phyloP scores from a whole-genome alignment of 148 eudicot species.

The Camellia japonica region DNA sequence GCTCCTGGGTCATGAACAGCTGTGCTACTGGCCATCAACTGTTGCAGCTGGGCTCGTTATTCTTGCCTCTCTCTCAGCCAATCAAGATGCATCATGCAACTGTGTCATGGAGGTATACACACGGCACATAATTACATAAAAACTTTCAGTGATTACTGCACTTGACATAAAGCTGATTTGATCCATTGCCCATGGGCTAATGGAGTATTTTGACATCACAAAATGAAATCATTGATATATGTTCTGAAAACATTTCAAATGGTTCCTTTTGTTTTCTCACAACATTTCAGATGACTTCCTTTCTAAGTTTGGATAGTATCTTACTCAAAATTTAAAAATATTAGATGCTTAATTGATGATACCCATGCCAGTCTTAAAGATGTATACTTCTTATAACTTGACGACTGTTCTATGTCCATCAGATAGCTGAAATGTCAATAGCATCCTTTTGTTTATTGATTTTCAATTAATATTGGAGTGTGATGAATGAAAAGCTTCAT shows the following conservation, averaged over 20 bases:
- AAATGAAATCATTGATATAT: not conserved
- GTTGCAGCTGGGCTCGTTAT: constrained; percentile 85
- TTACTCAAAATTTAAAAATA: no score
- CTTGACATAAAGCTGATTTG: not conserved
- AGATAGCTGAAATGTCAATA: not conserved
- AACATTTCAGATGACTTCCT: not conserved
- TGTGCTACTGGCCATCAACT: constrained; percentile 89
- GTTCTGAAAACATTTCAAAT: not conserved
- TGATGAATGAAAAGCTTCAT: not conserved
- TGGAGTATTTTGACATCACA: not conserved
- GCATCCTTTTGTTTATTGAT: not conserved
- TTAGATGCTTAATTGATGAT: no score
- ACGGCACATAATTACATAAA: not conserved
- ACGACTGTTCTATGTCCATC: not conserved
- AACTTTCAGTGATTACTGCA: not conserved
- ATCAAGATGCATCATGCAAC: constrained; percentile 55
- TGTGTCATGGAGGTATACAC: constrained; percentile 55
- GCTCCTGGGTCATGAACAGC: constrained; percentile 67
- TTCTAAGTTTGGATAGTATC: no score
- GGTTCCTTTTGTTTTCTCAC: not conserved
- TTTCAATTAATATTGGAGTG: not conserved
- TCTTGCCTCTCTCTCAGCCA: constrained; percentile 55
- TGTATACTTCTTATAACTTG: not conserved
- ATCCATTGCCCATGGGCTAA: not conserved
- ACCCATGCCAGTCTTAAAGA: no score